Conservation (phyloP, 2,329 filamentous ascomycete species). For the Clonostachys rosea region DNA sequence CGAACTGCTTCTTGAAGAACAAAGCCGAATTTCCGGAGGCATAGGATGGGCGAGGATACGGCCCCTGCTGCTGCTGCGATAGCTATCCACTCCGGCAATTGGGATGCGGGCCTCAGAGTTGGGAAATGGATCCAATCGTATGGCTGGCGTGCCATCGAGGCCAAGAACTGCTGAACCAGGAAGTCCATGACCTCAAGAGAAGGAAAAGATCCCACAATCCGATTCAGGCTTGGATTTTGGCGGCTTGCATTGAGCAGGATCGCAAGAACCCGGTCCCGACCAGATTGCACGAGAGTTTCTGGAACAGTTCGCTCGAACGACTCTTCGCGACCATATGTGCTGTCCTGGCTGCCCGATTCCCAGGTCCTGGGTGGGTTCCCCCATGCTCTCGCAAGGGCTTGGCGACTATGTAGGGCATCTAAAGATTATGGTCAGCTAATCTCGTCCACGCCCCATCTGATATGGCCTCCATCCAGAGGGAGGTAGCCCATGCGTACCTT, state of each 20-base stretch:
- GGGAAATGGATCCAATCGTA: conserved; percentile 59
- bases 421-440: no score
- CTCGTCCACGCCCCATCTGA: no score
- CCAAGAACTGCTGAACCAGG: conserved; percentile 56
- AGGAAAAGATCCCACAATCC: conserved; percentile 57
- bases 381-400: no score
- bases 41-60: conserved; percentile 48
- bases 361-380: no score
- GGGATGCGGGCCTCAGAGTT: conserved; percentile 49
- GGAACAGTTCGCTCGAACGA: conserved; percentile 30
- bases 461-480: neutral
- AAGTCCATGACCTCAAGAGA: conserved; percentile 56
- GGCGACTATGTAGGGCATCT: no score
- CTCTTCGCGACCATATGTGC: conserved; percentile 18
- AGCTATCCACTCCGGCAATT: conserved; percentile 55
- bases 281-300: conserved; percentile 38
- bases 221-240: conserved; percentile 39
- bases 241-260: conserved; percentile 58
- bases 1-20: conserved; percentile 48
- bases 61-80: conserved; percentile 58
- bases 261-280: conserved; percentile 58
- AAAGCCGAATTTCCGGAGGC: conserved; percentile 57
- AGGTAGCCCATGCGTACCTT: conserved; percentile 15
- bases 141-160: conserved; percentile 49
- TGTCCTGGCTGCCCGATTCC: conserved; percentile 23